Evolutionary conservation across 75 land plant species (phyloP), one percentile per base, ranked within the genome.

Genomic region (Cunninghamia lanceolata): DNA sequence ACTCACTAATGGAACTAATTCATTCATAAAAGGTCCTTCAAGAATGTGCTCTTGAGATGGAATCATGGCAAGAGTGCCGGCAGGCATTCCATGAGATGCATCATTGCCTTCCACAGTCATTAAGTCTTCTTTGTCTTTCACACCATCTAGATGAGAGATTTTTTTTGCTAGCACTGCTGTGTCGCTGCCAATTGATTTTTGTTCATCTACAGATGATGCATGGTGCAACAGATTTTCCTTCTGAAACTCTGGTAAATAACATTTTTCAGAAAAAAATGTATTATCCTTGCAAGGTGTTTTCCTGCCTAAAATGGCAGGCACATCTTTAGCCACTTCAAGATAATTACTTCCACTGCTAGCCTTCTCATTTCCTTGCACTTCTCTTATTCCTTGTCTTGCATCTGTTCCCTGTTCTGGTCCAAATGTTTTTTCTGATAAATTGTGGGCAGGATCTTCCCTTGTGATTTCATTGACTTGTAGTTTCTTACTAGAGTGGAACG

Each of bases 361-460:
- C 75, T 1, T 25, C 75, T 34, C 34, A 4, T 34, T 73, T 13
- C 75, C 75, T 13, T 73, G 75, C 75, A 73, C 38, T 73, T 73
- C 35, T 13, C 34, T 73, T 14, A 30, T 11, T 73, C 36, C 36
- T 73, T 11, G 75, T 1, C 9, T 73, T 73, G 75, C 34, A 73
- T 73, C 75, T 73, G 13, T 34, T 73, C 75, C 75, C 75, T 73
- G 17, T 73, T 73, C 75, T 73, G 75, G 16, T 73, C 75, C 75
- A 73, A 73, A 32, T 34, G 75, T 73, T 73, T 73, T n/a, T 73
- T 34, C 75, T 73, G 36, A 73, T 34, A 73, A 73, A 73, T 73
- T 73, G 16, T 13, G 14, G 13, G 75, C 36, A 73, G 36, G n/a
- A 16, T 10, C 34, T 73, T 73, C 36, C 36, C 36, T 34, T 73